A percentile compares a stretch with the other conserved stretches of the same genome.
These are phyloP conservation scores for Tricholoma bakamatsutake DNA, from an alignment of 768 basidiomycete species.

Conservation along the genomic window DNA sequence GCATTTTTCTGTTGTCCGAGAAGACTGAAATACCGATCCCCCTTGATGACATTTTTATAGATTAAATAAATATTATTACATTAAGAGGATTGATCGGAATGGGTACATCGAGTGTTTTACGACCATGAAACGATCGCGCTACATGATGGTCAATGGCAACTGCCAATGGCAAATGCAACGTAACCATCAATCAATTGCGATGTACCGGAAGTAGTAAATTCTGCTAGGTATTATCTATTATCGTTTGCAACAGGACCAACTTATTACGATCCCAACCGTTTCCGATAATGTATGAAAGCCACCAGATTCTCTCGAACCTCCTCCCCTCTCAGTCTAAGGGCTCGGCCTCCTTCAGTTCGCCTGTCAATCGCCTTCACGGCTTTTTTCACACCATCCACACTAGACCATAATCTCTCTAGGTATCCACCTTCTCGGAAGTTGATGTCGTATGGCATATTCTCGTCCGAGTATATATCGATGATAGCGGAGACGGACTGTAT, in stretches of 20 bases:
- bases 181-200: too few species aligned
- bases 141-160: too few species aligned
- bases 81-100: neutral
- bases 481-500: constrained; percentile 78
- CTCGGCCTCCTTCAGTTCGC: constrained; percentile 59
- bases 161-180: too few species aligned
- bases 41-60: too few species aligned
- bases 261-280: constrained; percentile 39
- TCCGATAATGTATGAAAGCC: constrained; percentile 72
- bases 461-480: constrained; percentile 93
- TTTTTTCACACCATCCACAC: constrained; percentile 57
- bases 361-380: constrained; percentile 61
- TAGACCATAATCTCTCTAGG: constrained; percentile 47
- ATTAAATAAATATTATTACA: neutral
- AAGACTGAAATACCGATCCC: constrained; percentile 8
- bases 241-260: too few species aligned
- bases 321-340: constrained; percentile 63
- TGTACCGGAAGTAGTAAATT: too few species aligned
- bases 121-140: too few species aligned
- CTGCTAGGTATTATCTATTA: too few species aligned
- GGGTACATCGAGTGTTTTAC: neutral
- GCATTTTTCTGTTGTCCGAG: constrained; percentile 17
- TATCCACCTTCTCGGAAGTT: constrained; percentile 68
- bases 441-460: constrained; percentile 69
- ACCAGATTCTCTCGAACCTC: constrained; percentile 71